Conservation (phyloP, 78 protist species). For the Dictyostelium citrinum region DNA sequence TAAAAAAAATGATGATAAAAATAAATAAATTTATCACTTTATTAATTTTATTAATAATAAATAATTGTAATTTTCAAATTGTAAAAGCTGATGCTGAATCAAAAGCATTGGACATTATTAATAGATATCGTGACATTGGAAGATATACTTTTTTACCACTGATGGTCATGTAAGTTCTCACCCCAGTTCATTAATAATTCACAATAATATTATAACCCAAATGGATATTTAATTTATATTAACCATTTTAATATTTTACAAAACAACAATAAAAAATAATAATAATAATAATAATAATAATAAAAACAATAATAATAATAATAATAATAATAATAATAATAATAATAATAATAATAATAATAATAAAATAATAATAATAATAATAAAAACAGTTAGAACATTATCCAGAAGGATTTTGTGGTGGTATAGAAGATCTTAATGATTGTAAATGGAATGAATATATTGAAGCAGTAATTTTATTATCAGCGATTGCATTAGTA, state of each 20-base stretch:
- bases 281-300: no score
- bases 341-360: no score
- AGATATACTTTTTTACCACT: constrained; percentile 68
- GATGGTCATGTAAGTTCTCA: not conserved
- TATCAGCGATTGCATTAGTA: constrained; percentile 35
- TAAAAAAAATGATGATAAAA: not conserved
- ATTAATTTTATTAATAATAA: not conserved
- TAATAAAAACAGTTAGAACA: no score
- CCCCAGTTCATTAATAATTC: no score
- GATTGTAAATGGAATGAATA: constrained; percentile 59
- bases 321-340: no score
- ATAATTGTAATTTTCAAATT: not conserved
- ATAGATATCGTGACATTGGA: constrained; percentile 9
- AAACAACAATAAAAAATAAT: no score
- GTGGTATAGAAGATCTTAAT: constrained; percentile 16
- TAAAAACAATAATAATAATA: no score
- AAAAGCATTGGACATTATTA: constrained; percentile 6
- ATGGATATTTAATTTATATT: no score
- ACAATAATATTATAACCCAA: no score
- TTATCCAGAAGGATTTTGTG: constrained; percentile 65
- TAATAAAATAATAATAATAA: no score
- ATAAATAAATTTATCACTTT: not conserved
- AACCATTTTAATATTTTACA: no score
- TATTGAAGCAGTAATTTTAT: constrained; percentile 43
- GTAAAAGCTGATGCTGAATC: not conserved